phyloP scores from a whole-genome alignment of 257 asterid genomes.

The Pogostemon cablin region DNA sequence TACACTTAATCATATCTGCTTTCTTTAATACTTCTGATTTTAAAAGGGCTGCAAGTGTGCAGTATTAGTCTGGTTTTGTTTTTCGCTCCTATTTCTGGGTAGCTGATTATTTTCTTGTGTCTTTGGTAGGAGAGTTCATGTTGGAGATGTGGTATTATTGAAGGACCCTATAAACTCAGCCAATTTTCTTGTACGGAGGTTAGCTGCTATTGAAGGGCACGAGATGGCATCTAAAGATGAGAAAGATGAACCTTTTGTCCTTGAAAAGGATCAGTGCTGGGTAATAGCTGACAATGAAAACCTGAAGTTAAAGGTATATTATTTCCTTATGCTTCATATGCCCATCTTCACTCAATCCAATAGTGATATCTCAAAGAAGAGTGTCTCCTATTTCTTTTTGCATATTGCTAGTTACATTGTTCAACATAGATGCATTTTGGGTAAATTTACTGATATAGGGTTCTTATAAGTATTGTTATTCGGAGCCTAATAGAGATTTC shows the following conservation, averaged over 20 bases:
- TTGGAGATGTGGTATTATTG: constrained; percentile 81
- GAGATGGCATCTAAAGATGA: constrained; percentile 76
- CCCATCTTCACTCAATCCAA: no score
- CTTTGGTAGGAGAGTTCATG: constrained; percentile 51
- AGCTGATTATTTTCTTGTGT: background rate
- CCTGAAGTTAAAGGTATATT: constrained; percentile 63
- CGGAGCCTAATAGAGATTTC: no score
- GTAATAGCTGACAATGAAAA: constrained; percentile 71
- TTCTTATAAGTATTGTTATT: no score
- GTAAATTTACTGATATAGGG: no score
- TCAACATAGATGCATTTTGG: no score
- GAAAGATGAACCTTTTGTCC: constrained; percentile 71
- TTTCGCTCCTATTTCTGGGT: no score
- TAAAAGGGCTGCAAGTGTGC: no score
- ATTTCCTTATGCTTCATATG: background rate
- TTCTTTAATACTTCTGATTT: background rate
- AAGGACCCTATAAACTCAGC: constrained; percentile 63
- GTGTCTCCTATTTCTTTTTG: background rate
- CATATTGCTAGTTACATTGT: no score
- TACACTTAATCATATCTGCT: no score
- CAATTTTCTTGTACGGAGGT: constrained; percentile 69
- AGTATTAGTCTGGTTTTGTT: no score
- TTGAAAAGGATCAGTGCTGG: constrained; percentile 83
- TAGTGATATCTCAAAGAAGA: background rate
- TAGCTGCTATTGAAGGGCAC: constrained; percentile 81